phyloP scores from a whole-genome alignment of 2,329 filamentous ascomycete genomes.

The Microdochium nivale region DNA sequence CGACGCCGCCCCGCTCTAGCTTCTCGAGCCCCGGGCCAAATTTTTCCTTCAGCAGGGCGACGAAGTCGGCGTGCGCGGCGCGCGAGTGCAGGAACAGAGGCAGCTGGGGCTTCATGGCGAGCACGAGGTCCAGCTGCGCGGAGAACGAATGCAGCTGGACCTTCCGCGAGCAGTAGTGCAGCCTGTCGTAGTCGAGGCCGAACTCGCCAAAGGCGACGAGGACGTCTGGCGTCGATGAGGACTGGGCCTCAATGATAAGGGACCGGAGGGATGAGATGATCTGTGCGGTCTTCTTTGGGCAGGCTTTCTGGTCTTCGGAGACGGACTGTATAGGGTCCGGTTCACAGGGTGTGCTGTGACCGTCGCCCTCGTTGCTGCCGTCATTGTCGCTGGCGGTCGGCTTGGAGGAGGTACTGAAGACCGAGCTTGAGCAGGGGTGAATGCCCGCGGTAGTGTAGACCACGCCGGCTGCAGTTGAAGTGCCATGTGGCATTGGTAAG shows the following conservation, averaged over 20 bases:
- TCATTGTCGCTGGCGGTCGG: slow-evolving; percentile 15
- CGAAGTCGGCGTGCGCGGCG: slow-evolving; percentile 80
- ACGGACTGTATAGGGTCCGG: slow-evolving; percentile 38
- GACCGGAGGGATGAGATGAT: slow-evolving; percentile 52
- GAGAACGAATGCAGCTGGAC: slow-evolving; percentile 81
- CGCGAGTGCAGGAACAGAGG: slow-evolving; percentile 90
- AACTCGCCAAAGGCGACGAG: slow-evolving; percentile 88
- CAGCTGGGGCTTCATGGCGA: slow-evolving; percentile 59
- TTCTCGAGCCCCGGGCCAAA: slow-evolving; percentile 52
- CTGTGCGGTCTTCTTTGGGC: slow-evolving; percentile 31
- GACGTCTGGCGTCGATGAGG: slow-evolving; percentile 22
- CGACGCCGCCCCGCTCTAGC: slow-evolving; percentile 69
- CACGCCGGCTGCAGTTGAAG: slow-evolving; percentile 61
- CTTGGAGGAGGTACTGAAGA: slow-evolving; percentile 50
- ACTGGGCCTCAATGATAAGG: slow-evolving; percentile 43
- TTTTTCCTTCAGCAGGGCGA: slow-evolving; percentile 53
- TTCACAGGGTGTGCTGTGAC: slow-evolving; percentile 44
- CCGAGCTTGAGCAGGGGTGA: slow-evolving; percentile 79
- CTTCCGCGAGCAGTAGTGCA: slow-evolving; percentile 71
- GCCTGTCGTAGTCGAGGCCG: slow-evolving; percentile 89
- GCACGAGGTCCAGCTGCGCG: slow-evolving; percentile 70
- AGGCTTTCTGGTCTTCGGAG: slow-evolving; percentile 38
- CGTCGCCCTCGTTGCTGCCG: slow-evolving; percentile 30
- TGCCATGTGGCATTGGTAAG: too few species aligned
- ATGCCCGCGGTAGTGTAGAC: slow-evolving; percentile 91